These are phyloP conservation scores for Didymella exigua DNA, from an alignment of 2,329 filamentous ascomycete genomes.

Conservation along the genomic window DNA sequence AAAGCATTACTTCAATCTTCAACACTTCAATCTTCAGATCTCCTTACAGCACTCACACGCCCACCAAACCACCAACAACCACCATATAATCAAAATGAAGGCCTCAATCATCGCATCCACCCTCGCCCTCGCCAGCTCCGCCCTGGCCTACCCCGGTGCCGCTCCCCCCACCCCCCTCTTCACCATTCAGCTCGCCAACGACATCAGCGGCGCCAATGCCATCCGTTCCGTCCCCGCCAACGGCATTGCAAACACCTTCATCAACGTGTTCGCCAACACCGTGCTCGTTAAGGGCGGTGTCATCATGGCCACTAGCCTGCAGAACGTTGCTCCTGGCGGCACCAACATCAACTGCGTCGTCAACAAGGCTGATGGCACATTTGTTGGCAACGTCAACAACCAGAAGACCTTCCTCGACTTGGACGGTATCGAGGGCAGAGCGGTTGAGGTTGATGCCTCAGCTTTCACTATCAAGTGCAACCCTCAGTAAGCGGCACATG, in stretches of 20 bases:
- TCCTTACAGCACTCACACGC: constrained; percentile 12
- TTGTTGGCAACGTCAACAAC: constrained; percentile 17
- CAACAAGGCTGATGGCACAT: constrained; percentile 1
- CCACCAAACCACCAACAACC: constrained; percentile 2
- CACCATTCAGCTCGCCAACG: constrained; percentile 25
- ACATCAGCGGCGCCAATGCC: constrained; percentile 21
- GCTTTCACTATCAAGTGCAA: constrained; percentile 24
- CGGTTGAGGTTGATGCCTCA: constrained; percentile 23
- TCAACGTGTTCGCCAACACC: constrained; percentile 19
- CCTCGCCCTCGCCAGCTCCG: constrained; percentile 16
- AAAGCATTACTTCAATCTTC: constrained; percentile 14
- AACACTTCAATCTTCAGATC: constrained; percentile 1
- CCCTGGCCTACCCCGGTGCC: constrained; percentile 22
- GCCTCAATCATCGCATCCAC: constrained; percentile 21
- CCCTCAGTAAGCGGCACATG: background rate
- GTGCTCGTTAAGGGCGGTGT: constrained; percentile 15
- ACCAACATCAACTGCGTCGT: constrained; percentile 18
- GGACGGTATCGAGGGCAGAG: constrained; percentile 15
- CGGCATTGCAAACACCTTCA: constrained; percentile 12
- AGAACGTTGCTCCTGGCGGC: constrained; percentile 19
- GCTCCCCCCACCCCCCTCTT: constrained; percentile 9
- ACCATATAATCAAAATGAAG: constrained; percentile 27
- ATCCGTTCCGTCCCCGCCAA: constrained; percentile 14
- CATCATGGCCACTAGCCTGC: constrained; percentile 24
- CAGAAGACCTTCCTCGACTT: constrained; percentile 23